Base-by-base conservation (phyloP, 148 eudicot species). In the Fagopyrum esculentum region DNA sequence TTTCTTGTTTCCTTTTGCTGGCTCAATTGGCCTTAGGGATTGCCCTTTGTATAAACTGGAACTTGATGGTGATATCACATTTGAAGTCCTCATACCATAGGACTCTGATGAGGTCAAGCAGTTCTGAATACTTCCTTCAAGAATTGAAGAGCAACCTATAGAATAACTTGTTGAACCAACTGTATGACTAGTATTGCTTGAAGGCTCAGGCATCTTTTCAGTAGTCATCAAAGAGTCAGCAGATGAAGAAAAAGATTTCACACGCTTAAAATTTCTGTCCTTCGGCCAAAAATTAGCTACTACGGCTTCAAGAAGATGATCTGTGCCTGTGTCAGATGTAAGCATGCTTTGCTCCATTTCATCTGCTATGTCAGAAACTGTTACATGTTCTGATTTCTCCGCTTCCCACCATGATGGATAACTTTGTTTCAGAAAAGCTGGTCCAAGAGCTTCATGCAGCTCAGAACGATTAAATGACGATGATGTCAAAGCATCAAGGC, bases 261-360 rank as follows among this genome's bases (percentile, higher is more conserved):
- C 82, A 56, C 73, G 75, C 77, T 82, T 78, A 46, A 50, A 72
- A 55, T 74, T 77, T 60, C 46, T 72, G 57, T 80, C 84, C 51
- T 81, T 81, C 15, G 50, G 77, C 77, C 85, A 80, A 81, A 82
- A 84, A 76, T 82, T 88, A 76, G 91, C 94, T 60, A 93, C 91
- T 66, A 91, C 92, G 19, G 98, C 98, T 77, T 91, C 97, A 48
- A 93, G 81, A 81, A 89, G 97, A 82, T 93, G 83, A 77, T 91
- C 93, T 10, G 87, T 66, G 75, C 89, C 84, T 64, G 84, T 74
- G 73, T 86, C 88, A 7, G 79, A 74, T 15, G 82, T 89, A 68
- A 90, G 77, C 83, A 87, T 75, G 81, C 85, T 81, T 77, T 75
- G 82, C 72, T 80, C 82, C 56, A 77, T 78, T 76, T 69, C 80